A percentile compares a stretch with the other conserved stretches of the same genome.
These are phyloP conservation scores for Coemansia sp. DNA, from an alignment of 192 early-diverging fungal species.

Conservation along the genomic window DNA sequence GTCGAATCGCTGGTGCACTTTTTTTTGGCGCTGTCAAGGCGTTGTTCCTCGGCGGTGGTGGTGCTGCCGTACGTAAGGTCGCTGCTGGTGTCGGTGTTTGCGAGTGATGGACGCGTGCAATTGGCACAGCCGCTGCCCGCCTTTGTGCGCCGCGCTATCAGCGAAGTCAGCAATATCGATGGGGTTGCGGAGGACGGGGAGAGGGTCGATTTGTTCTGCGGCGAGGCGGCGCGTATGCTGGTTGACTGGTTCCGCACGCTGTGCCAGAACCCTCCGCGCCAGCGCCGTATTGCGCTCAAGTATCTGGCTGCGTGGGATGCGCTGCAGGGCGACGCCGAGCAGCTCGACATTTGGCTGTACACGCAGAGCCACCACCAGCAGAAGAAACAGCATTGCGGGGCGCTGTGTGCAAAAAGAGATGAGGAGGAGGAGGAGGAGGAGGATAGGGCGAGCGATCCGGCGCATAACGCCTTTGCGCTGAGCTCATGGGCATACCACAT, in stretches of 20 bases:
- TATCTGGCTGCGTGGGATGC: conserved; percentile 37
- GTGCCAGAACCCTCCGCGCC: conserved; percentile 44
- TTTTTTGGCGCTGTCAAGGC: conserved; percentile 9
- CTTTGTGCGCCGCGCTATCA: conserved; percentile 25
- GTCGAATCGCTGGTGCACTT: conserved; percentile 36
- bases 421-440: no score
- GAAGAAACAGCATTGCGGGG: no score
- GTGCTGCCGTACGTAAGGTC: conserved; percentile 39
- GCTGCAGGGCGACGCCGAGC: conserved; percentile 49
- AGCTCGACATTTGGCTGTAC: conserved; percentile 29
- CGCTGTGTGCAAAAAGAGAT: no score
- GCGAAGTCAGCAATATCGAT: conserved; percentile 10
- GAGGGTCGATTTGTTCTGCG: conserved; percentile 14
- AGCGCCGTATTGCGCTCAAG: conserved; percentile 37
- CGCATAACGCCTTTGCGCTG: conserved; percentile 33
- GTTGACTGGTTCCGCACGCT: conserved; percentile 40
- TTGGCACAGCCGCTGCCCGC: conserved; percentile 9
- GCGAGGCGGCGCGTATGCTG: conserved; percentile 27
- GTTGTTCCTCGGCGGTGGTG: no score
- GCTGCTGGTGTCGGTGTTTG: conserved; percentile 29
- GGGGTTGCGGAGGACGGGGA: not conserved
- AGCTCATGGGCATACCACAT: conserved; percentile 56
- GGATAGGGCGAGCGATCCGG: conserved; percentile 8
- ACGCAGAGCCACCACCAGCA: no score
- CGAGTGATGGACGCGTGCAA: conserved; percentile 10